phyloP scores from a whole-genome alignment of 139 green algal species.

The Chlamydomonas incerta region DNA sequence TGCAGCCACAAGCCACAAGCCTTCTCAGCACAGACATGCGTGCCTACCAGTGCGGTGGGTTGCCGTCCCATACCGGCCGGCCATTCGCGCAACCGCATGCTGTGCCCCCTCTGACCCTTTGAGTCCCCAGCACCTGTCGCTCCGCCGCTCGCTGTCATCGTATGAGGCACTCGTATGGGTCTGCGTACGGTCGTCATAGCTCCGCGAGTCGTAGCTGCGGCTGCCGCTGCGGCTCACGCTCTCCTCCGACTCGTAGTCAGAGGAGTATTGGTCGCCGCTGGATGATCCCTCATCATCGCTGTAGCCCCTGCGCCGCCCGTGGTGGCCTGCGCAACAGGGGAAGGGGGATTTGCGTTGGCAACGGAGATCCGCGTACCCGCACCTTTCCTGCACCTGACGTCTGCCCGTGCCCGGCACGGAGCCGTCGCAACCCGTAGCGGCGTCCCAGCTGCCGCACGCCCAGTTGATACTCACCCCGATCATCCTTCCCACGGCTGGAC shows the following conservation, averaged over 20 bases:
- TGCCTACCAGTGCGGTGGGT: too few relatives aligned
- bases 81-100: too few relatives aligned
- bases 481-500: not conserved
- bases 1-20: not conserved
- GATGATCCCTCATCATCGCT: slow-evolving; percentile 5
- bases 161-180: slow-evolving; percentile 7
- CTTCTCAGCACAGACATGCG: too few relatives aligned
- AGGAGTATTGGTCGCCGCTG: slow-evolving; percentile 38
- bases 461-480: not conserved
- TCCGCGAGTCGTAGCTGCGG: not conserved
- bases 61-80: too few relatives aligned
- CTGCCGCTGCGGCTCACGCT: slow-evolving; percentile 20
- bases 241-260: slow-evolving; percentile 27
- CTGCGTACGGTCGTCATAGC: not conserved
- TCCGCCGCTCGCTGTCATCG: not conserved
- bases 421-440: too few relatives aligned
- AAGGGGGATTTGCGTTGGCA: not conserved
- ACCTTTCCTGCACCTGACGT: too few relatives aligned
- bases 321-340: not conserved
- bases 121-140: not conserved
- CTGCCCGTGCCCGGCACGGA: too few relatives aligned
- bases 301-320: not conserved
- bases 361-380: too few relatives aligned
- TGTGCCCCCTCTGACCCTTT: too few relatives aligned
- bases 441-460: too few relatives aligned